These are phyloP conservation scores for Lindgomyces ingoldianus DNA, from an alignment of 495 filamentous ascomycete genomes.

Conservation along the genomic window DNA sequence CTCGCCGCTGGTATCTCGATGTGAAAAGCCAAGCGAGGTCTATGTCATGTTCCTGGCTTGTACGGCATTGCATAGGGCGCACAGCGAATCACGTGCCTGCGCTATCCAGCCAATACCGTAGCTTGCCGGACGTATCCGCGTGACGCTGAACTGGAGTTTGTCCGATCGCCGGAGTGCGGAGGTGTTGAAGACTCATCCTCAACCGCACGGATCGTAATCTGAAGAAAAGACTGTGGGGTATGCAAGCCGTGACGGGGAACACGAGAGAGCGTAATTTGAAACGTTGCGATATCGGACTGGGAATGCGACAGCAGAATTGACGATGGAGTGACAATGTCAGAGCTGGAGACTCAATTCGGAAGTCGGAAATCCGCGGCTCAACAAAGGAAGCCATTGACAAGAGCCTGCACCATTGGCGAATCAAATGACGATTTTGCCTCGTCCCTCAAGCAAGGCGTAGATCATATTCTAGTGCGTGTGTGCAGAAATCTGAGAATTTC, in stretches of 20 bases:
- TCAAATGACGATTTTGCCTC: neutral
- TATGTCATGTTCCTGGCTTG: slow-evolving; percentile 7
- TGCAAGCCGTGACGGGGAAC: neutral
- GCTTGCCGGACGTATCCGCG: slow-evolving; percentile 15
- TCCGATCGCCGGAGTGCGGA: neutral
- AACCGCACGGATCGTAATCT: too few relatives aligned
- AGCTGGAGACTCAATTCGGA: neutral
- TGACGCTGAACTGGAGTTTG: neutral
- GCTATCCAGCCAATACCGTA: slow-evolving; percentile 18
- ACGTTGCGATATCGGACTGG: neutral
- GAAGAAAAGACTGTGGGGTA: neutral
- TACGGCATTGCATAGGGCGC: slow-evolving; percentile 26
- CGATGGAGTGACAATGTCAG: slow-evolving; percentile 1
- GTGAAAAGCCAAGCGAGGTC: neutral
- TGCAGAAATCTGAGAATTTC: neutral
- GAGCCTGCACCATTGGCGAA: slow-evolving; percentile 3
- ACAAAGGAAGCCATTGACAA: slow-evolving; percentile 2
- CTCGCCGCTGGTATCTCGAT: neutral
- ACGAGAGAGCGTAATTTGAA: neutral
- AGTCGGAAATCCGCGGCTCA: slow-evolving; percentile 12
- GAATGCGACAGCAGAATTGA: neutral
- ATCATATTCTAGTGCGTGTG: neutral
- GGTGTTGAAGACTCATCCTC: too few relatives aligned
- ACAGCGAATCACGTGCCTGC: slow-evolving; percentile 5
- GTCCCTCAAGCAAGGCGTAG: neutral